Conservation (phyloP, 345 rosid species). For the Syzygium jambos region DNA sequence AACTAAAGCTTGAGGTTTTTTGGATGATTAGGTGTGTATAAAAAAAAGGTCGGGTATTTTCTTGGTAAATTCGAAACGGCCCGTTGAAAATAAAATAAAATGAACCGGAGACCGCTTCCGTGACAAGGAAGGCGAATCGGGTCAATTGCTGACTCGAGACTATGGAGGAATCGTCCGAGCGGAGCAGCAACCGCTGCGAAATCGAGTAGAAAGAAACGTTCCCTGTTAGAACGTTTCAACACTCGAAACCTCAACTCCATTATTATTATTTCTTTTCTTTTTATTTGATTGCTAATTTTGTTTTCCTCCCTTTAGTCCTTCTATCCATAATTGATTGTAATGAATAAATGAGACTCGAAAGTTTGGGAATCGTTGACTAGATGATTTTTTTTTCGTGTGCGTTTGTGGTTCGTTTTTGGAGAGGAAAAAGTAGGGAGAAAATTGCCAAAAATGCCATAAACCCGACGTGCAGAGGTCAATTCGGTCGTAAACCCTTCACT, state of each 20-base stretch:
- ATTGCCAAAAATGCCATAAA: too few relatives aligned
- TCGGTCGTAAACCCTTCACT: too few relatives aligned
- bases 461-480: too few relatives aligned
- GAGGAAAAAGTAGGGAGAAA: too few relatives aligned
- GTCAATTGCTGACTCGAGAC: neutral
- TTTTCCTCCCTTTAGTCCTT: neutral
- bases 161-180: neutral
- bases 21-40: neutral
- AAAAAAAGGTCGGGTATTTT: rapidly evolving
- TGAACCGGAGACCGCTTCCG: neutral
- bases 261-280: rapidly evolving
- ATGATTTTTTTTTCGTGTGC: too few relatives aligned
- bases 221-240: neutral
- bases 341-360: neutral
- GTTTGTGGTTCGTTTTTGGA: too few relatives aligned
- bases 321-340: neutral
- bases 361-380: neutral
- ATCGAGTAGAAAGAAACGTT: neutral
- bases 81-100: neutral
- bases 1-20: neutral
- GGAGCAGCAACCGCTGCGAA: neutral
- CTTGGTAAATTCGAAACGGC: neutral
- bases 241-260: neutral
- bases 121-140: neutral
- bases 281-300: neutral